These are phyloP conservation scores for Cenchrus fungigraminus DNA, from an alignment of 176 grass and related monocot species.

Conservation along the genomic window DNA sequence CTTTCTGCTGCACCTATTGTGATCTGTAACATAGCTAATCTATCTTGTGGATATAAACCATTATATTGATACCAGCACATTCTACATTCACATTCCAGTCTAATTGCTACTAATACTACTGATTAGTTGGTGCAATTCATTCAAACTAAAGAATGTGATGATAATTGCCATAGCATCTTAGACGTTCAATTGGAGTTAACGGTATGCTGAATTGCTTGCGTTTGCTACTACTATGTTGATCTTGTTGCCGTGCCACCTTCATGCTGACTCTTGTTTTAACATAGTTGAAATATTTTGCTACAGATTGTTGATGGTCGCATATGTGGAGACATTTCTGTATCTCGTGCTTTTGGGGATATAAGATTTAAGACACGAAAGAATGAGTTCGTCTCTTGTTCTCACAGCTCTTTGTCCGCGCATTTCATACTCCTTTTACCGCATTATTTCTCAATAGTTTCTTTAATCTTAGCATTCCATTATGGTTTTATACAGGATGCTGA, in stretches of 20 bases:
- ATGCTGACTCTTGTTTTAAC: constrained; percentile 33
- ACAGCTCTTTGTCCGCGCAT: constrained; percentile 28
- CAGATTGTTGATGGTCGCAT: constrained; percentile 97
- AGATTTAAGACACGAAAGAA: constrained; percentile 88
- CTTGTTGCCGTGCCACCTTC: constrained; percentile 3
- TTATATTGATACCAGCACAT: background rate
- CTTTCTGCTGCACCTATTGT: background rate
- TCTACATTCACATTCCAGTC: constrained; percentile 21
- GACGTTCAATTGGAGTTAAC: background rate
- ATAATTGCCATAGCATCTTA: background rate
- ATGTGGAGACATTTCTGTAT: constrained; percentile 97
- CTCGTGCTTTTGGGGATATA: constrained; percentile 96
- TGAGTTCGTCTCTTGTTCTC: constrained; percentile 81
- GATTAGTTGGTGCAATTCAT: background rate
- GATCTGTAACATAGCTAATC: background rate
- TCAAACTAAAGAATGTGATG: constrained; percentile 8
- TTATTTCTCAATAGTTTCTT: background rate
- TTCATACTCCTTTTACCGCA: constrained; percentile 4
- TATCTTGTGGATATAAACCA: background rate
- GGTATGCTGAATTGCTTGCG: background rate
- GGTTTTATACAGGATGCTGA: constrained; percentile 74
- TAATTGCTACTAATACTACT: background rate
- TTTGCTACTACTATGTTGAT: constrained; percentile 28
- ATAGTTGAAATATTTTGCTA: constrained; percentile 3
- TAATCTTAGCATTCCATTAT: constrained; percentile 32